Conservation (phyloP, 2,329 filamentous ascomycete genomes). For the Coniella lustricola region DNA sequence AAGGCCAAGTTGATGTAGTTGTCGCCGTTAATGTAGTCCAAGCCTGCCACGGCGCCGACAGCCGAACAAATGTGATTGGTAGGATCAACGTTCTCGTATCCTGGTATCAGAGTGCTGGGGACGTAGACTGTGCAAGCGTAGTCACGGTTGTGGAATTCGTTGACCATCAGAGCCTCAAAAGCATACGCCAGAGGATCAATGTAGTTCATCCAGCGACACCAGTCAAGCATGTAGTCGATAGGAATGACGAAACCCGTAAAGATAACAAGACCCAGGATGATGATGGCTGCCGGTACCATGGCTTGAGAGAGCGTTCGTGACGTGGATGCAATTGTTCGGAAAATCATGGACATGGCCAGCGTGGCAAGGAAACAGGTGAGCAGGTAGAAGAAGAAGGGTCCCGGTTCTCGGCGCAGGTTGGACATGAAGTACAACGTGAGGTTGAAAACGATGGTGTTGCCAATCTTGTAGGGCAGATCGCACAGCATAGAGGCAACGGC, state of each 20-base stretch:
- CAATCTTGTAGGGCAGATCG: slow-evolving; percentile 76
- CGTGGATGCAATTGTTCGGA: slow-evolving; percentile 71
- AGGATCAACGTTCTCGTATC: slow-evolving; percentile 29
- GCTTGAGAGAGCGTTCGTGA: slow-evolving; percentile 64
- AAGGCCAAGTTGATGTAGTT: slow-evolving; percentile 48
- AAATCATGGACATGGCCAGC: slow-evolving; percentile 78
- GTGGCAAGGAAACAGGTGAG: slow-evolving; percentile 68
- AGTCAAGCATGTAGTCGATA: slow-evolving; percentile 64
- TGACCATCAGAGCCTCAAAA: slow-evolving; percentile 75
- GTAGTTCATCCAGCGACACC: slow-evolving; percentile 80
- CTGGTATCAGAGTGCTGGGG: slow-evolving; percentile 29
- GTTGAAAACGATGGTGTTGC: slow-evolving; percentile 72
- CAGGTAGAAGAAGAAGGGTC: slow-evolving; percentile 79
- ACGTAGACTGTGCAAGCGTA: slow-evolving; percentile 47
- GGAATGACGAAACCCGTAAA: slow-evolving; percentile 65
- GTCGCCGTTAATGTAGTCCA: slow-evolving; percentile 47
- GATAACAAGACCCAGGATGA: slow-evolving; percentile 61
- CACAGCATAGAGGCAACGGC: slow-evolving; percentile 80
- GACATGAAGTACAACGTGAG: slow-evolving; percentile 81
- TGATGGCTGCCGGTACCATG: slow-evolving; percentile 51
- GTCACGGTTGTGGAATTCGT: slow-evolving; percentile 65
- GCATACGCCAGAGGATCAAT: slow-evolving; percentile 72
- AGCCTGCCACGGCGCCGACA: slow-evolving; percentile 51
- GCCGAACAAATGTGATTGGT: slow-evolving; percentile 49
- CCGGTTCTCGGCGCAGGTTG: slow-evolving; percentile 65